phyloP scores from a whole-genome alignment of 306 rosid species.

The Quercus alba region DNA sequence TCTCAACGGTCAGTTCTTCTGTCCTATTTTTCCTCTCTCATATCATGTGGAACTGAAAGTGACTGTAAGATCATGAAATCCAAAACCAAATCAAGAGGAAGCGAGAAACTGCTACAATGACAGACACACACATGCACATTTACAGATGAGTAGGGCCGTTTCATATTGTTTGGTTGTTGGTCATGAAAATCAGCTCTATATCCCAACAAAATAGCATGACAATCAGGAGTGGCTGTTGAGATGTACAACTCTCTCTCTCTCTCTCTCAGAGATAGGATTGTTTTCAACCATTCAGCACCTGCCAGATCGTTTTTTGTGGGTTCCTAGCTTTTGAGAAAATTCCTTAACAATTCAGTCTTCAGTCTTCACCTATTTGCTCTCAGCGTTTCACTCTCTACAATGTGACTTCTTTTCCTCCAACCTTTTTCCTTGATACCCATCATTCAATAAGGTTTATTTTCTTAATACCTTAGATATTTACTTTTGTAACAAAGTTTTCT shows the following conservation, averaged over 20 bases:
- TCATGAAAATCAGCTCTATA: conserved; percentile 16
- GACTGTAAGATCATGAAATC: neutral
- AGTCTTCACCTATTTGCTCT: neutral
- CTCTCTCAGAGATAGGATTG: conserved; percentile 25
- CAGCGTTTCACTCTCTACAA: neutral
- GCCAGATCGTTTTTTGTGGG: neutral
- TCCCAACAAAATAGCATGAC: conserved; percentile 34
- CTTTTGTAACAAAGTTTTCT: too few relatives aligned
- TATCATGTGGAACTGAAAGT: neutral
- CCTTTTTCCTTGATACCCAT: too few relatives aligned
- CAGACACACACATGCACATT: neutral
- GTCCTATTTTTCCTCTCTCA: neutral
- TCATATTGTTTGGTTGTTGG: neutral
- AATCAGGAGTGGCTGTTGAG: conserved; percentile 37
- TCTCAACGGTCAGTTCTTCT: conserved; percentile 1
- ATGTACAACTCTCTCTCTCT: conserved; percentile 9
- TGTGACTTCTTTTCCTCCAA: too few relatives aligned
- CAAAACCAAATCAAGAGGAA: neutral
- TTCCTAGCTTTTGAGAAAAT: too few relatives aligned
- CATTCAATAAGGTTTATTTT: too few relatives aligned
- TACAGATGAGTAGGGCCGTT: neutral
- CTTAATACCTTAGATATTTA: too few relatives aligned
- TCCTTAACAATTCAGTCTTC: too few relatives aligned
- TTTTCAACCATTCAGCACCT: conserved; percentile 13
- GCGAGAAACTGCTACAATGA: neutral